Evolutionary conservation across 495 filamentous ascomycete species (phyloP).

Genomic region (Umbilicaria muhlenbergii): DNA sequence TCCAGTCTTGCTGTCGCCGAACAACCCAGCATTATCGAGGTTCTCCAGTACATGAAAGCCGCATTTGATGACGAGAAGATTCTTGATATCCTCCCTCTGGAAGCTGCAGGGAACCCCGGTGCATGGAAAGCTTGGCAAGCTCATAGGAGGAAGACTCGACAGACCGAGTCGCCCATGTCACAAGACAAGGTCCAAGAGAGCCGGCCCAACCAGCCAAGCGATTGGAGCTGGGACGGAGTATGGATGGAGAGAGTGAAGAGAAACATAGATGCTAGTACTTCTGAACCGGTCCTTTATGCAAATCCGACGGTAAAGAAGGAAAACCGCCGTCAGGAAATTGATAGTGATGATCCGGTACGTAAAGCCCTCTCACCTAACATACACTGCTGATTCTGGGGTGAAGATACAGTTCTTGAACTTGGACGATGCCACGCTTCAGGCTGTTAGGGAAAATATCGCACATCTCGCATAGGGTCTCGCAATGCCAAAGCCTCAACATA

Average conservation of each 20-base stretch:
- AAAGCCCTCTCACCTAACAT: slow-evolving; percentile 11
- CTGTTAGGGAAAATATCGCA: slow-evolving; percentile 41
- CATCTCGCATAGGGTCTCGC: no score
- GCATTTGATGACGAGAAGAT: slow-evolving; percentile 63
- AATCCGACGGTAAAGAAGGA: slow-evolving; percentile 17
- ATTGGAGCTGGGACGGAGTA: slow-evolving; percentile 95
- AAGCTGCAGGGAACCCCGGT: slow-evolving; percentile 71
- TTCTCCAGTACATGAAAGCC: slow-evolving; percentile 67
- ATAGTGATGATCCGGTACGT: slow-evolving; percentile 52
- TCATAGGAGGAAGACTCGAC: slow-evolving; percentile 28
- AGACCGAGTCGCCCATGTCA: background rate
- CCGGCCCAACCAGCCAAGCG: slow-evolving; percentile 42
- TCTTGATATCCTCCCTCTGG: slow-evolving; percentile 62
- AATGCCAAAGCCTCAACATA: slow-evolving; percentile 14
- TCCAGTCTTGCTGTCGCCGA: slow-evolving; percentile 16
- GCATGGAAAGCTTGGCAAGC: slow-evolving; percentile 85
- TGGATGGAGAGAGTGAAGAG: slow-evolving; percentile 74
- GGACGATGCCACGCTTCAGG: slow-evolving; percentile 41
- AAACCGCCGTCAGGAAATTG: slow-evolving; percentile 1
- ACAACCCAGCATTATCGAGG: slow-evolving; percentile 29
- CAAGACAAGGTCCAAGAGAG: slow-evolving; percentile 5
- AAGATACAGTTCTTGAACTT: slow-evolving; percentile 58
- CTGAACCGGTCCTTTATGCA: slow-evolving; percentile 64
- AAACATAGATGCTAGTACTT: slow-evolving; percentile 58
- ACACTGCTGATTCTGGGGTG: slow-evolving; percentile 8